Base-by-base conservation (phyloP, 257 asterid genomes). In the Fraxinus quadrangulata region DNA sequence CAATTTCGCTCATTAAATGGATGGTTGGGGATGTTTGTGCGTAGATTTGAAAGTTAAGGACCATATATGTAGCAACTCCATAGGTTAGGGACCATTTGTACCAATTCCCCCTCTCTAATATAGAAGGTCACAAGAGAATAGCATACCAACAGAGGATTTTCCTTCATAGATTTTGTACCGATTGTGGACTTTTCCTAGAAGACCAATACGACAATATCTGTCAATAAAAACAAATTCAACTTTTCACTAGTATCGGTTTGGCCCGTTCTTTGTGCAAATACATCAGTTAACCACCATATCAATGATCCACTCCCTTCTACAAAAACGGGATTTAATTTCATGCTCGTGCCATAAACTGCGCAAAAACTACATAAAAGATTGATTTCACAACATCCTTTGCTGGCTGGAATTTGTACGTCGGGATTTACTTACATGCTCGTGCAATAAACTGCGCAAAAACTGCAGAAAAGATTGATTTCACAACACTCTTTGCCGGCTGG, bases 401-500 rank as follows among this genome's bases (percentile, higher is more conserved):
- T 91, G 85, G 69, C 90, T 74, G 66, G 92, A 86, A 73, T 83
- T 73, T 13, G 88, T 82, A 23, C 77, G 14, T 30, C 51, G 3
- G 56, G 65, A 68, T 56, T 14, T 2, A 67, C 49, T 16, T 33
- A 59, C 76, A 56, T 40, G 49, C 49, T 12, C 16, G 47, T 40
- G 47, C 12, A 40, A 45, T 40, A 45, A 45, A 45, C 54, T 45
- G 19, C 1, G 1, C 54, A 47, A 2, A 33, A 10, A 65, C 33
- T 51, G 9, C 39, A 24, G 42, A 66, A 54, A 11, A 4, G 63
- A 65, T 33, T 67, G 40, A 37, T 68, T 67, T 88, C 83, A 90
- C 81, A 54, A 17, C 65, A 85, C 78, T 87, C 97, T 88, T 81
- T 84, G 96, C 74, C 92, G 86, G 69, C 90, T 75, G 67, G 92